Evolutionary conservation across 768 basidiomycete species (phyloP).

Genomic region (Termitomyces sp.): DNA sequence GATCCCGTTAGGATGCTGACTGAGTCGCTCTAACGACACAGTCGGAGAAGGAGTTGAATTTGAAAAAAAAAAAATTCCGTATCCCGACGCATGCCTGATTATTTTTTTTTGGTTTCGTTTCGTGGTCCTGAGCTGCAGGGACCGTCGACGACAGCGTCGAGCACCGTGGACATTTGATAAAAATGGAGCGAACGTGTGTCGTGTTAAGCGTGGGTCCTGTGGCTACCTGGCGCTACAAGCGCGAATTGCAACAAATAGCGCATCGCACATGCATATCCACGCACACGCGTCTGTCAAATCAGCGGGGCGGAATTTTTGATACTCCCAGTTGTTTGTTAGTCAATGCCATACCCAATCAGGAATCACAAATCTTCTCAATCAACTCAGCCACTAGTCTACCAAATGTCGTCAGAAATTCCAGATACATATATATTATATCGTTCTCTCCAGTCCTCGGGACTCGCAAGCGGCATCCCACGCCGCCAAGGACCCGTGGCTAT

Average conservation of each 20-base stretch:
- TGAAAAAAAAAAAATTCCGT: neutral
- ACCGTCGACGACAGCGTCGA: too few relatives aligned
- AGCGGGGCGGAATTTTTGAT: too few relatives aligned
- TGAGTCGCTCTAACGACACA: too few relatives aligned
- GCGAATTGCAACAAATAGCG: conserved; percentile 2
- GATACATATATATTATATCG: neutral
- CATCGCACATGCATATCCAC: conserved; percentile 12
- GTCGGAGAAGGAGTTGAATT: neutral
- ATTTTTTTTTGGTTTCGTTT: neutral
- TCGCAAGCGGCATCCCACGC: neutral
- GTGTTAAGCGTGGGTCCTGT: neutral
- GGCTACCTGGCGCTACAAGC: too few relatives aligned
- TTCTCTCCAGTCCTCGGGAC: neutral
- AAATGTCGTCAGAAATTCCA: neutral
- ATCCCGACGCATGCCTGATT: neutral
- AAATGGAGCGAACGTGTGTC: conserved; percentile 3
- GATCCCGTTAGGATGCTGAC: neutral
- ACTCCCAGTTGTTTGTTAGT: too few relatives aligned
- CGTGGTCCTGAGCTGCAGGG: neutral
- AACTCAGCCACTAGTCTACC: neutral
- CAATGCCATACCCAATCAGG: too few relatives aligned
- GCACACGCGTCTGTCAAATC: neutral
- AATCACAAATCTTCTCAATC: too few relatives aligned
- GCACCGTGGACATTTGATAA: neutral
- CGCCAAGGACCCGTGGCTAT: conserved; percentile 3